Conservation (phyloP, 352 stramenopile genomes). For the Phytophthora europaea region DNA sequence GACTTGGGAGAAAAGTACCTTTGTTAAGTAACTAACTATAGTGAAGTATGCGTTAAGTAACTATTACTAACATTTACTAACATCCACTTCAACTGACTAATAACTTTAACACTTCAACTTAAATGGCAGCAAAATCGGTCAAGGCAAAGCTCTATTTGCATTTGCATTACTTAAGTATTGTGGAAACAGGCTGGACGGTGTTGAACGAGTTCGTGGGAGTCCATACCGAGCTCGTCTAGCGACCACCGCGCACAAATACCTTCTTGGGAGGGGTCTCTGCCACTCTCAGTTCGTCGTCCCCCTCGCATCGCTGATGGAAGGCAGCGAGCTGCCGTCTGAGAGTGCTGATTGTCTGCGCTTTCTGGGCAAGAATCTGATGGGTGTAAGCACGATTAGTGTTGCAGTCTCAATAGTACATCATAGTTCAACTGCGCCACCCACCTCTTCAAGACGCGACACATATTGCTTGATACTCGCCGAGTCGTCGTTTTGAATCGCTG, state of each 20-base stretch:
- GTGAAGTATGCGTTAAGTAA: neutral
- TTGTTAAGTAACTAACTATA: neutral
- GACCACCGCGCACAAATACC: constrained; percentile 21
- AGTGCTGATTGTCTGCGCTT: constrained; percentile 88
- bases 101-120: too few relatives aligned
- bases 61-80: too few relatives aligned
- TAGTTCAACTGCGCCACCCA: constrained; percentile 20
- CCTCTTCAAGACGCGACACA: constrained; percentile 90
- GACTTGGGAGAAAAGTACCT: neutral
- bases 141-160: constrained; percentile 9
- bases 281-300: constrained; percentile 79
- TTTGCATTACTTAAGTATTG: neutral
- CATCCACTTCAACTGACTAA: too few relatives aligned
- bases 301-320: constrained; percentile 85
- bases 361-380: constrained; percentile 92
- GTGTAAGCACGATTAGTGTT: neutral
- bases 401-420: neutral
- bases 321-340: constrained; percentile 85
- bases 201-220: neutral
- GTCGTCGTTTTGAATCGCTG: constrained; percentile 92
- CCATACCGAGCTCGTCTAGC: constrained; percentile 1
- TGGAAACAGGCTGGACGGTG: too few relatives aligned
- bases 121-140: neutral
- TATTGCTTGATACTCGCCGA: constrained; percentile 96
- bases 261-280: constrained; percentile 55